phyloP scores from a whole-genome alignment of 306 rosid species.

The Sicyos baderoa region DNA sequence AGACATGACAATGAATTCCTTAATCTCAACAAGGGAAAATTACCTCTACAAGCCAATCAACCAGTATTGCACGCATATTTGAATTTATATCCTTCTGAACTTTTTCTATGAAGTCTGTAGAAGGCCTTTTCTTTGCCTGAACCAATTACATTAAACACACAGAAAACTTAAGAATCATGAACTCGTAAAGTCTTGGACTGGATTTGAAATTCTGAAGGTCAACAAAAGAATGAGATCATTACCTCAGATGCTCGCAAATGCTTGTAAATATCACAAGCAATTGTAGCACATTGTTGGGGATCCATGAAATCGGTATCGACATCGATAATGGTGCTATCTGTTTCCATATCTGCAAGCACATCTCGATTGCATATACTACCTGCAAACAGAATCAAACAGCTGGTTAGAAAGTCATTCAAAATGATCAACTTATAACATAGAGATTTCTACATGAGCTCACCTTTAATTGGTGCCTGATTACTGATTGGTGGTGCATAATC shows the following conservation, averaged over 20 bases:
- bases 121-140: conserved; percentile 84
- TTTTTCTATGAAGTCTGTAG: conserved; percentile 74
- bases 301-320: conserved; percentile 59
- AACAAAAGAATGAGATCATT: background rate
- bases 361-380: conserved; percentile 60
- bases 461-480: conserved; percentile 38
- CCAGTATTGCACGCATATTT: conserved; percentile 78
- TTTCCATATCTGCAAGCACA: conserved; percentile 48
- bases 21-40: background rate
- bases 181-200: background rate
- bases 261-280: conserved; percentile 93
- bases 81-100: conserved; percentile 73
- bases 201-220: background rate
- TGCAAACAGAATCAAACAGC: conserved; percentile 29
- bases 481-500: conserved; percentile 42
- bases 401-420: background rate
- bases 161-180: background rate
- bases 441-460: conserved; percentile 23
- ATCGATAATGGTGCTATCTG: conserved; percentile 41
- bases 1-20: background rate
- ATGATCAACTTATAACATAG: background rate
- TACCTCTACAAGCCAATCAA: conserved; percentile 99
- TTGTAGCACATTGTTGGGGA: conserved; percentile 79
- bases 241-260: conserved; percentile 92
- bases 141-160: background rate